phyloP scores from a whole-genome alignment of 257 asterid species.

The Fraxinus americana region DNA sequence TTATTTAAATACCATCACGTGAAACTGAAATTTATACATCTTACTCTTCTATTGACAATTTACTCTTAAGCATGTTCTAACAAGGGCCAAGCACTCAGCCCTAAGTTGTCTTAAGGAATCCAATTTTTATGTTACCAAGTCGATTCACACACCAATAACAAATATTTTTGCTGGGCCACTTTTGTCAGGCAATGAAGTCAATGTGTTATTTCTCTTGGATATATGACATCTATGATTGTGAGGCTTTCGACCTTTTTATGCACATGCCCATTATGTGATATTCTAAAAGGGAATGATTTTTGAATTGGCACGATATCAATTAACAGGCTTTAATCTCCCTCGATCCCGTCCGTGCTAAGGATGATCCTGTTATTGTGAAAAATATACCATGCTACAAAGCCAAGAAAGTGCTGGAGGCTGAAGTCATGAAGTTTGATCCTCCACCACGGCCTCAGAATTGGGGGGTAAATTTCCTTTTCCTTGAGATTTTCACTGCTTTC shows the following conservation, averaged over 20 bases:
- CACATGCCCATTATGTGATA: background rate
- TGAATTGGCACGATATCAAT: constrained; percentile 5
- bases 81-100: background rate
- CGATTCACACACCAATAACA: background rate
- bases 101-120: background rate
- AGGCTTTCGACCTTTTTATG: background rate
- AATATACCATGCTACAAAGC: constrained; percentile 80
- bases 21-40: background rate
- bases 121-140: background rate
- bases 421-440: constrained; percentile 86
- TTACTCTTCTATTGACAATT: background rate
- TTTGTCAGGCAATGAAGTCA: background rate
- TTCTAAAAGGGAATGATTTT: background rate
- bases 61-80: background rate
- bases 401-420: constrained; percentile 77
- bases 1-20: too few species aligned
- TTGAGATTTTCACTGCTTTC: constrained; percentile 12
- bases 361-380: constrained; percentile 81
- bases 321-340: constrained; percentile 86
- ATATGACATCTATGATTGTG: background rate
- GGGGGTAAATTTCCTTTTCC: constrained; percentile 64
- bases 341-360: constrained; percentile 88
- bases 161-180: background rate
- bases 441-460: constrained; percentile 84
- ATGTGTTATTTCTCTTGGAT: background rate